A percentile compares a stretch with the other conserved stretches of the same genome.
Evolutionary conservation across 495 filamentous ascomycete genomes (phyloP).

Genomic region (Aspergillus funiculosus): DNA sequence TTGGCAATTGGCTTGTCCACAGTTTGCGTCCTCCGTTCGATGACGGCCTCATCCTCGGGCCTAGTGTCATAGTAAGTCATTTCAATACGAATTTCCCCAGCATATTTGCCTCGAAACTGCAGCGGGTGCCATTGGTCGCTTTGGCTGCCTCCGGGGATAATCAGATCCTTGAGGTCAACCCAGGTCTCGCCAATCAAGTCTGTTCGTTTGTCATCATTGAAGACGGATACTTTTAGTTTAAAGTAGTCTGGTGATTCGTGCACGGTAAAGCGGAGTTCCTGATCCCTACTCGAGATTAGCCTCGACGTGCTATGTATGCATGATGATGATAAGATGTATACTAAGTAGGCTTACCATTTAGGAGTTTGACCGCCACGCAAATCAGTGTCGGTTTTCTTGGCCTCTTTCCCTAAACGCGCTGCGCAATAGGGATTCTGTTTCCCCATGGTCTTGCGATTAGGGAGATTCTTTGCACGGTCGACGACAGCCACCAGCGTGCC

Average conservation of each 20-base stretch:
- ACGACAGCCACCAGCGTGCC: conserved; percentile 88
- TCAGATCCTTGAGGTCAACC: conserved; percentile 73
- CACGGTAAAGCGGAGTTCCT: conserved; percentile 91
- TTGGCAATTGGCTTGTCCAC: conserved; percentile 32
- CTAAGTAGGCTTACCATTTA: conserved; percentile 62
- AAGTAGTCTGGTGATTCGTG: conserved; percentile 96
- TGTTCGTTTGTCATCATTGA: conserved; percentile 96
- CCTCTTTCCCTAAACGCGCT: conserved; percentile 89
- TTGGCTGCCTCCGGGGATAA: conserved; percentile 82
- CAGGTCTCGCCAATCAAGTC: conserved; percentile 92
- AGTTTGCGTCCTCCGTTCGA: conserved; percentile 48
- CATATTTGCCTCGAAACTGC: conserved; percentile 84
- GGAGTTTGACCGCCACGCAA: conserved; percentile 92
- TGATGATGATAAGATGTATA: background rate
- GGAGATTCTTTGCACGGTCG: conserved; percentile 91
- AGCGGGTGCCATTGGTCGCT: conserved; percentile 88
- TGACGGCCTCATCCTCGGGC: conserved; percentile 63
- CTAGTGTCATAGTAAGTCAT: conserved; percentile 93
- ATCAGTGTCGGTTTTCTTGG: conserved; percentile 95
- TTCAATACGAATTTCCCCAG: conserved; percentile 90
- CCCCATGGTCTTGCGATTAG: conserved; percentile 92
- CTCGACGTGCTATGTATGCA: conserved; percentile 6
- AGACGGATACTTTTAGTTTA: conserved; percentile 87
- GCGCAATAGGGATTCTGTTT: conserved; percentile 99
- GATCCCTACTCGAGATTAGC: conserved; percentile 63